A percentile compares a stretch with the other conserved stretches of the same genome.
Evolutionary conservation across 495 filamentous ascomycete species (phyloP).

Genomic region (Xylaria telfairii): DNA sequence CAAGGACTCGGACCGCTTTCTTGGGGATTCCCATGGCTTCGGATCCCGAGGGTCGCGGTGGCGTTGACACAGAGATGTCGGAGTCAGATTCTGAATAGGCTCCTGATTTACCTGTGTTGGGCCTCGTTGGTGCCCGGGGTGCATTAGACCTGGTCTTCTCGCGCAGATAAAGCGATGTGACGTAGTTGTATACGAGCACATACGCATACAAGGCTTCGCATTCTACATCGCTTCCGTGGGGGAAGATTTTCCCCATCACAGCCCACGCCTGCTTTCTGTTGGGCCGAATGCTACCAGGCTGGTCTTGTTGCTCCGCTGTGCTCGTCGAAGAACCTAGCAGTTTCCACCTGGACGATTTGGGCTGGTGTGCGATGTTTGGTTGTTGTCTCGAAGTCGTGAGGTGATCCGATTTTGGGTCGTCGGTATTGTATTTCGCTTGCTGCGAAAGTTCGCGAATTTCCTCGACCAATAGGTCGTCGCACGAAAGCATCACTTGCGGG

Average conservation of each 20-base stretch:
- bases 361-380: slow-evolving; percentile 27
- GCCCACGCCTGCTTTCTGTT: slow-evolving; percentile 42
- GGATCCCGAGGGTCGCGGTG: slow-evolving; percentile 21
- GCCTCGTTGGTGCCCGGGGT: slow-evolving; percentile 22
- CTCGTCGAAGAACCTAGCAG: slow-evolving; percentile 26
- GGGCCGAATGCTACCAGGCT: background rate
- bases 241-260: slow-evolving; percentile 65
- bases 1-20: slow-evolving; percentile 51
- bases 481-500: slow-evolving; percentile 53
- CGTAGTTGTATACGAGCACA: slow-evolving; percentile 67
- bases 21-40: slow-evolving; percentile 40
- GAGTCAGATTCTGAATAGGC: slow-evolving; percentile 5
- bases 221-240: slow-evolving; percentile 57
- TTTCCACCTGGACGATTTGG: slow-evolving; percentile 36
- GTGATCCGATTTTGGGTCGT: slow-evolving; percentile 27
- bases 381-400: slow-evolving; percentile 17
- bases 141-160: slow-evolving; percentile 30
- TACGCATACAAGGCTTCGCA: slow-evolving; percentile 70
- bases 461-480: slow-evolving; percentile 52
- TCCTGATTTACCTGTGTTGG: slow-evolving; percentile 2
- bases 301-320: slow-evolving; percentile 25
- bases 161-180: slow-evolving; percentile 51
- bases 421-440: slow-evolving; percentile 43
- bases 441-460: slow-evolving; percentile 53
- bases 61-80: background rate